These are phyloP conservation scores for Cercis canadensis DNA, from an alignment of 306 rosid genomes.

Conservation along the genomic window DNA sequence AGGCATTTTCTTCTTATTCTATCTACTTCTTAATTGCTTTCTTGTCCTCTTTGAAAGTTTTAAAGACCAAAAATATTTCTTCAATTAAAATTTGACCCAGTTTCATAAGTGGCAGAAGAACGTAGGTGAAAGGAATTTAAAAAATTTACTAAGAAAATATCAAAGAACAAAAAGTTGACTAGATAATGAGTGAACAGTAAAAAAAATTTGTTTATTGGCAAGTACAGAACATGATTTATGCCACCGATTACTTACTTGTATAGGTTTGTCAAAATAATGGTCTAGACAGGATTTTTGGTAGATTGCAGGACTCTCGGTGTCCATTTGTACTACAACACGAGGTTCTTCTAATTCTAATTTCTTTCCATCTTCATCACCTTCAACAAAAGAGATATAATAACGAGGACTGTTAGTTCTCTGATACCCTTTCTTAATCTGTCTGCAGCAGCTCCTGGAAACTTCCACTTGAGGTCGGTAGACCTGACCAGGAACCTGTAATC, in stretches of 20 bases:
- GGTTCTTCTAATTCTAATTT: conserved; percentile 56
- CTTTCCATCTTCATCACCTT: conserved; percentile 48
- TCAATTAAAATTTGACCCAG: neutral
- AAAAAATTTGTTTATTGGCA: neutral
- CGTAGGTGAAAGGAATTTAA: conserved; percentile 5
- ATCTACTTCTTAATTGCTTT: neutral
- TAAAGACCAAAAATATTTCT: neutral
- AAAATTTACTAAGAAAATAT: neutral
- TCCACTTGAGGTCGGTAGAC: conserved; percentile 72
- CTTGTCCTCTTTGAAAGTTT: neutral
- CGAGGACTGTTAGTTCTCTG: conserved; percentile 69
- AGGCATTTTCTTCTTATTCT: neutral
- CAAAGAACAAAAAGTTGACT: neutral
- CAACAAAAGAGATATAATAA: conserved; percentile 67
- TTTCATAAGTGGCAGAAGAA: neutral
- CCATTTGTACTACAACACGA: conserved; percentile 85
- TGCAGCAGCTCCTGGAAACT: conserved; percentile 65
- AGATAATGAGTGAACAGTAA: neutral
- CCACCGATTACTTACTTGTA: conserved; percentile 56
- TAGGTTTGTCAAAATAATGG: conserved; percentile 75
- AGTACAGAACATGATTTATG: neutral
- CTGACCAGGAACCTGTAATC: conserved; percentile 64
- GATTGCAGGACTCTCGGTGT: conserved; percentile 79
- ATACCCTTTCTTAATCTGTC: conserved; percentile 73
- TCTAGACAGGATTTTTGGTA: conserved; percentile 85